Evolutionary conservation across 2,329 filamentous ascomycete species (phyloP).

Genomic region (Graphiopsis chlorocephala): DNA sequence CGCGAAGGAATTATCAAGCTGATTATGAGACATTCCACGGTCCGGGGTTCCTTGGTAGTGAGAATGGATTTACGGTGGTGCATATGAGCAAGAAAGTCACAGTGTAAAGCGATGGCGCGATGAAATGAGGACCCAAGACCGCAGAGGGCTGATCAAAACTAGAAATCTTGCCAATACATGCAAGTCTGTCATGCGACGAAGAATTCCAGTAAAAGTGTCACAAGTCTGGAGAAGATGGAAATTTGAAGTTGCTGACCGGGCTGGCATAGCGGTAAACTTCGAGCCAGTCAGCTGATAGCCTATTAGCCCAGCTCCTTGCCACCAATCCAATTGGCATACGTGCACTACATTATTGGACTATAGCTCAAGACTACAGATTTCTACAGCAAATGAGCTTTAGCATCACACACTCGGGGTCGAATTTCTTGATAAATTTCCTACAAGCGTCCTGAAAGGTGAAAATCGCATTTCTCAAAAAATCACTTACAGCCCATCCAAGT

Average conservation of each 20-base stretch:
- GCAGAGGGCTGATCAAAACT: neutral
- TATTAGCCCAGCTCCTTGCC: neutral
- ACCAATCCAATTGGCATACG: neutral
- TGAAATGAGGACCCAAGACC: neutral
- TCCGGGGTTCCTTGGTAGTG: slow-evolving; percentile 19
- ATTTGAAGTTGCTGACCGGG: neutral
- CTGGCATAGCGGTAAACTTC: neutral
- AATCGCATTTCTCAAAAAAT: neutral
- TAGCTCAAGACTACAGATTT: neutral
- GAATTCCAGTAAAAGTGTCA: neutral
- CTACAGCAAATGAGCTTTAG: neutral
- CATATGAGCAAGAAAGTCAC: slow-evolving; percentile 21
- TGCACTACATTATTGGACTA: neutral
- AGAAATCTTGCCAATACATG: neutral
- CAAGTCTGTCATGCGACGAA: neutral
- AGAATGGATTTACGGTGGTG: slow-evolving; percentile 20
- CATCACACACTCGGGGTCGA: neutral
- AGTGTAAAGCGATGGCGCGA: neutral
- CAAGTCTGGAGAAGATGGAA: neutral
- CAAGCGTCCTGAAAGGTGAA: neutral
- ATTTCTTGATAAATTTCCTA: neutral
- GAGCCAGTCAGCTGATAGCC: neutral
- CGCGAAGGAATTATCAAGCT: slow-evolving; percentile 13
- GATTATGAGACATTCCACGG: slow-evolving; percentile 23
- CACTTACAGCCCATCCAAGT: neutral